phyloP scores from a whole-genome alignment of 495 filamentous ascomycete species.

The Cetradonia linearis region DNA sequence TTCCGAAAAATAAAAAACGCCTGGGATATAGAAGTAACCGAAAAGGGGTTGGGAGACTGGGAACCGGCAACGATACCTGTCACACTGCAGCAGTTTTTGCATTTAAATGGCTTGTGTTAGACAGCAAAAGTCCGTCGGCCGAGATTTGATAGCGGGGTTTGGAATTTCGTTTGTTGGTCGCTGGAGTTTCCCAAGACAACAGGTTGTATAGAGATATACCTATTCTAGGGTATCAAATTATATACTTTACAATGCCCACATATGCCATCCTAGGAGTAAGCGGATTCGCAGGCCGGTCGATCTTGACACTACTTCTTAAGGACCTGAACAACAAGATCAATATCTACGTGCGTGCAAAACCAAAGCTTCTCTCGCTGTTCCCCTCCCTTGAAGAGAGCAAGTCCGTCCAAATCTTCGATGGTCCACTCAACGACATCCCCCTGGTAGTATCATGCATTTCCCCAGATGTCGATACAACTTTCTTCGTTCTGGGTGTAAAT shows the following conservation, averaged over 20 bases:
- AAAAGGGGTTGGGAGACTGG: not conserved
- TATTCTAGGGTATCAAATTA: conserved; percentile 12
- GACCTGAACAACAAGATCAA: conserved; percentile 11
- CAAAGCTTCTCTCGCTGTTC: conserved; percentile 30
- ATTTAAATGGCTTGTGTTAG: not conserved
- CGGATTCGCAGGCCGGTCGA: conserved; percentile 23
- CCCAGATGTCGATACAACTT: conserved; percentile 27
- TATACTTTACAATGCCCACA: conserved; percentile 13
- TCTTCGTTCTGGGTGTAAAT: conserved; percentile 30
- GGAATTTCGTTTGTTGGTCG: not conserved
- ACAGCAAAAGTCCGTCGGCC: not conserved
- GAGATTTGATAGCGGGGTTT: not conserved
- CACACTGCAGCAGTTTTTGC: not conserved
- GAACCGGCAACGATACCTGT: not conserved
- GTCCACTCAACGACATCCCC: conserved; percentile 30
- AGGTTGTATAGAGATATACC: conserved; percentile 14
- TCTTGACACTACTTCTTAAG: conserved; percentile 33
- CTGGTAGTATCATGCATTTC: conserved; percentile 29
- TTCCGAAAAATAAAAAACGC: too few relatives aligned
- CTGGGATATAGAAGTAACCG: too few relatives aligned
- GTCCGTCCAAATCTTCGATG: conserved; percentile 31
- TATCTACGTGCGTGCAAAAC: conserved; percentile 25
- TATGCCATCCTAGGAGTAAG: conserved; percentile 28
- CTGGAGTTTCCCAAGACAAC: not conserved
- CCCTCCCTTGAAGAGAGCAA: conserved; percentile 25